phyloP scores from a whole-genome alignment of 1,284 basidiomycete species.

The Ustilago tritici region DNA sequence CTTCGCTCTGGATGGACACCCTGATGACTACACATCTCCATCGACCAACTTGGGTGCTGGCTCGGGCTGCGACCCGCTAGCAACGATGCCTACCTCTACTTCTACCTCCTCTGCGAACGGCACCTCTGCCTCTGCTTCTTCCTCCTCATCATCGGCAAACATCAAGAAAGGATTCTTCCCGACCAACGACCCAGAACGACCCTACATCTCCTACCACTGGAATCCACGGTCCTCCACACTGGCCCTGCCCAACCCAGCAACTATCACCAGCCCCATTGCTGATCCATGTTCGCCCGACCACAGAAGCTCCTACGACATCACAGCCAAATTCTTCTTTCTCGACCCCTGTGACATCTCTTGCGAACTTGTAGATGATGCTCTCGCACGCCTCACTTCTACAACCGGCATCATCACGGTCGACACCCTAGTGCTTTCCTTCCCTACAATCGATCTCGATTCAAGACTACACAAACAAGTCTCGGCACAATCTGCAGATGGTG shows the following conservation, averaged over 20 bases:
- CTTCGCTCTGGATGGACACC: slow-evolving; percentile 61
- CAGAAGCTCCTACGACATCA: slow-evolving; percentile 59
- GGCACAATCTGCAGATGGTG: slow-evolving; percentile 3
- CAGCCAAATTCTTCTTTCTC: slow-evolving; percentile 65
- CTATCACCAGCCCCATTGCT: slow-evolving; percentile 54
- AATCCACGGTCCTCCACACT: slow-evolving; percentile 29
- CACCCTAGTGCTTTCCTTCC: slow-evolving; percentile 57
- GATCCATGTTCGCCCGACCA: slow-evolving; percentile 57
- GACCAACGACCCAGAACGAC: slow-evolving; percentile 38
- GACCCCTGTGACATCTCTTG: slow-evolving; percentile 26
- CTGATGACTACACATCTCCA: slow-evolving; percentile 52
- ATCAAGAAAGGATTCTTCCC: slow-evolving; percentile 54
- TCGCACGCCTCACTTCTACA: slow-evolving; percentile 48
- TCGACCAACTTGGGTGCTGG: slow-evolving; percentile 27
- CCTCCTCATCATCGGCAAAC: slow-evolving; percentile 6
- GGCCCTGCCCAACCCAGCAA: slow-evolving; percentile 53
- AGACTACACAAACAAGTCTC: slow-evolving; percentile 14
- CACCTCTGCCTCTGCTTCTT: slow-evolving; percentile 7
- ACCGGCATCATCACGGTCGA: slow-evolving; percentile 62
- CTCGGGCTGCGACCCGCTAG: slow-evolving; percentile 33
- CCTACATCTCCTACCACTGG: slow-evolving; percentile 61
- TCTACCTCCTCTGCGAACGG: slow-evolving; percentile 3
- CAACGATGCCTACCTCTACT: slow-evolving; percentile 36
- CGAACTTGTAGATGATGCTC: slow-evolving; percentile 51
- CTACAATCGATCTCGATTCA: slow-evolving; percentile 43